Conservation (phyloP, 345 rosid species). For the Camelina neglecta region DNA sequence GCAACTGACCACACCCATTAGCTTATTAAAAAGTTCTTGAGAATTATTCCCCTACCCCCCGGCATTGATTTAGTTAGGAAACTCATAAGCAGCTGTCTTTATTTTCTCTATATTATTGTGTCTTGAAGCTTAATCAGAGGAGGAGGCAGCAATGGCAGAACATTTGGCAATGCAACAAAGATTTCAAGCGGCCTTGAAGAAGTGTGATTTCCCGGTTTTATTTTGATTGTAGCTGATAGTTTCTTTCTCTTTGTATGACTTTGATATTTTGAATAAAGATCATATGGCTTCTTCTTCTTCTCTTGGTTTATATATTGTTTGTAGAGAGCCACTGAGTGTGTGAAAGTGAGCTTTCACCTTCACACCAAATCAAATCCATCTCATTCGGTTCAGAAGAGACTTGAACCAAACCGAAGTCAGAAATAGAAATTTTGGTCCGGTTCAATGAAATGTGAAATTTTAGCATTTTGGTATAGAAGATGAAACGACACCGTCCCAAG, state of each 20-base stretch:
- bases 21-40: conserved; percentile 8
- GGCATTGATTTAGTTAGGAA: conserved; percentile 11
- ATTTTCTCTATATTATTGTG: conserved; percentile 15
- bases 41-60: neutral
- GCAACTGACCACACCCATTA: conserved; percentile 19
- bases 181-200: conserved; percentile 22
- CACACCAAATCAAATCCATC: conserved; percentile 9
- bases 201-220: neutral
- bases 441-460: neutral
- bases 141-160: conserved; percentile 17
- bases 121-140: conserved; percentile 19
- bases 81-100: conserved; percentile 9
- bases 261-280: conserved; percentile 8
- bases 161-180: conserved; percentile 26
- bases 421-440: neutral
- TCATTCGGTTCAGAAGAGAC: neutral
- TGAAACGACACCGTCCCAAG: conserved; percentile 24
- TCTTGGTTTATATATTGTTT: neutral
- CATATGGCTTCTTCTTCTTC: conserved; percentile 12
- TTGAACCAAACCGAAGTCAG: too few species aligned
- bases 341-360: conserved; percentile 13
- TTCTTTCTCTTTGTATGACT: neutral
- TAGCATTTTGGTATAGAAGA: neutral
- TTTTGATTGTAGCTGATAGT: conserved; percentile 8
- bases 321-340: neutral